Conservation (phyloP, 129 eudicot species). For the Pittosporum tobira region DNA sequence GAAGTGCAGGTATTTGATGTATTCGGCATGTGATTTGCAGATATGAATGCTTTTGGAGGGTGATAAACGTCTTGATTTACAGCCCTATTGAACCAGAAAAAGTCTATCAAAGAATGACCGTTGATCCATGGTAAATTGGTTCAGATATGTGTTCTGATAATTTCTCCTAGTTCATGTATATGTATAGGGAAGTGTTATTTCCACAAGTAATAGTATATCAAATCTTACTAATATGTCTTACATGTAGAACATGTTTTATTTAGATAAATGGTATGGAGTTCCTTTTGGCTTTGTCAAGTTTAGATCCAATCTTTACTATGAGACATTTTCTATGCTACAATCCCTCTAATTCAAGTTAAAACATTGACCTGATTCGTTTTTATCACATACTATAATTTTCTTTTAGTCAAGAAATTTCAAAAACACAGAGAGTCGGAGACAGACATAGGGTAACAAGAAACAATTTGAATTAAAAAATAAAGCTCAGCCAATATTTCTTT, state of each 20-base stretch:
- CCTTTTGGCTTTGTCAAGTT: neutral
- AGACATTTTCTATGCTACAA: neutral
- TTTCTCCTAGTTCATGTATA: neutral
- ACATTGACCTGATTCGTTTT: neutral
- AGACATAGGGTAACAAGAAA: too few species aligned
- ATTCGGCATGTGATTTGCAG: neutral
- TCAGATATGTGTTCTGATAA: neutral
- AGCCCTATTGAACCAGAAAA: too few species aligned
- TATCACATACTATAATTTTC: neutral
- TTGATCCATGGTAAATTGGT: neutral
- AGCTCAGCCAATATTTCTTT: too few species aligned
- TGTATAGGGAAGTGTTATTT: too few species aligned
- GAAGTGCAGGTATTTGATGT: neutral
- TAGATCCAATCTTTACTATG: neutral
- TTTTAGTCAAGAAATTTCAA: neutral
- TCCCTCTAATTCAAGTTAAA: neutral
- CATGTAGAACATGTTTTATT: neutral
- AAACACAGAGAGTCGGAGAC: neutral
- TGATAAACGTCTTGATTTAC: neutral
- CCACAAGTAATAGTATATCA: neutral
- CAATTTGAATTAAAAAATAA: too few species aligned
- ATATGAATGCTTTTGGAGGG: neutral
- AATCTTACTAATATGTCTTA: too few species aligned
- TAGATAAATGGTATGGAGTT: neutral
- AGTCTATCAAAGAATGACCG: too few species aligned